phyloP scores from a whole-genome alignment of 2,329 filamentous ascomycete genomes.

The Nothomitra cinnamomea region DNA sequence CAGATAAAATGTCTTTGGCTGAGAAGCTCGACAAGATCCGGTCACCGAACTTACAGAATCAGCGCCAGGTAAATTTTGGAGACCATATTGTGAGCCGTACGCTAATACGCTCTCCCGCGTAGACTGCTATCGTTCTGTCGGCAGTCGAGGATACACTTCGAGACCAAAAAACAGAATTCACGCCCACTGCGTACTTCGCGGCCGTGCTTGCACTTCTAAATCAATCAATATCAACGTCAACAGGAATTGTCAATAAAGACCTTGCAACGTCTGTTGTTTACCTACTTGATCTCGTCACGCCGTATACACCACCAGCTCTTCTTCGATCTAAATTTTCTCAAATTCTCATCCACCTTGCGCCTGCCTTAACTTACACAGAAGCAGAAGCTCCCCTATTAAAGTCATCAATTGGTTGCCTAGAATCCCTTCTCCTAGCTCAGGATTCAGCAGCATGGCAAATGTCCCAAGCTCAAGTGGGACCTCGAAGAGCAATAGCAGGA shows the following conservation, averaged over 20 bases:
- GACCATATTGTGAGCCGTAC: not conserved
- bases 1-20: slow-evolving; percentile 41
- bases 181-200: slow-evolving; percentile 85
- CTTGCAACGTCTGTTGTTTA: slow-evolving; percentile 79
- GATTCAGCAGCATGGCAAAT: slow-evolving; percentile 79
- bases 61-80: slow-evolving; percentile 55
- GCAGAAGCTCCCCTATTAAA: slow-evolving; percentile 75
- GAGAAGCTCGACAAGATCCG: slow-evolving; percentile 96
- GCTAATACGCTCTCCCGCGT: slow-evolving; percentile 4
- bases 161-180: slow-evolving; percentile 68
- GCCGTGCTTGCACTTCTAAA: slow-evolving; percentile 79
- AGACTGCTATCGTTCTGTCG: slow-evolving; percentile 74
- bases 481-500: slow-evolving; percentile 71
- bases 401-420: slow-evolving; percentile 81
- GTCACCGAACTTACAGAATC: slow-evolving; percentile 87
- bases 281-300: slow-evolving; percentile 81
- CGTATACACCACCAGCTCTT: slow-evolving; percentile 67
- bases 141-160: slow-evolving; percentile 87
- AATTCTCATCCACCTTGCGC: slow-evolving; percentile 74
- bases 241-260: slow-evolving; percentile 60
- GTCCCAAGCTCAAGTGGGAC: slow-evolving; percentile 65
- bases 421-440: slow-evolving; percentile 80
- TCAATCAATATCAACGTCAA: slow-evolving; percentile 47
- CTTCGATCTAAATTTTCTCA: slow-evolving; percentile 90
- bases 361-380: slow-evolving; percentile 61